These are phyloP conservation scores for Draba incana DNA, from an alignment of 345 rosid species.

Conservation along the genomic window DNA sequence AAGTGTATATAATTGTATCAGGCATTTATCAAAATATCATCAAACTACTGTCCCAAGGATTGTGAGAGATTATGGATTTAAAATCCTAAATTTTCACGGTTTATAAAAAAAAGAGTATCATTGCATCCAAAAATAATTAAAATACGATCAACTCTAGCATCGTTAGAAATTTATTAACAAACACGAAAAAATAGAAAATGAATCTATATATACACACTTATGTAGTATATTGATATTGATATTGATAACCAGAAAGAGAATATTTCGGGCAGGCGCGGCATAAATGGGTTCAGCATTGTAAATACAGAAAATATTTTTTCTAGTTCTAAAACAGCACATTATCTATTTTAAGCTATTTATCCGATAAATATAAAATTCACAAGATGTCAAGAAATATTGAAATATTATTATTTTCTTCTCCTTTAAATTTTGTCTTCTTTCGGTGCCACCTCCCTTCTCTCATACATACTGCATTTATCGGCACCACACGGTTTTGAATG, in stretches of 20 bases:
- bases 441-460: constrained; percentile 43
- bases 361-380: constrained; percentile 11
- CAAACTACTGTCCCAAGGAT: too few species aligned
- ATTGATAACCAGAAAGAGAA: background rate
- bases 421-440: constrained; percentile 41
- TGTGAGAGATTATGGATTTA: too few species aligned
- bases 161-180: background rate
- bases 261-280: constrained; percentile 3
- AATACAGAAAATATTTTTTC: background rate
- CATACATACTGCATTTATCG: constrained; percentile 39
- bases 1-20: background rate
- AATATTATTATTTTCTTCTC: constrained; percentile 8
- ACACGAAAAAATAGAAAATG: background rate
- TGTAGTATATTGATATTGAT: background rate
- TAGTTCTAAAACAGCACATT: background rate
- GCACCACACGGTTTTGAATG: constrained; percentile 42
- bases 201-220: background rate
- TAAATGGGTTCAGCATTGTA: constrained; percentile 3
- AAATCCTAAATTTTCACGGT: too few species aligned
- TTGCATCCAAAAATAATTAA: background rate
- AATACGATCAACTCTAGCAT: background rate
- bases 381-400: constrained; percentile 15
- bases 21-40: too few species aligned
- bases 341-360: constrained; percentile 16
- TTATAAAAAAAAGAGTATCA: too few species aligned